Conservation (phyloP, 495 filamentous ascomycete species). For the Hyaloscypha hepaticicola region DNA sequence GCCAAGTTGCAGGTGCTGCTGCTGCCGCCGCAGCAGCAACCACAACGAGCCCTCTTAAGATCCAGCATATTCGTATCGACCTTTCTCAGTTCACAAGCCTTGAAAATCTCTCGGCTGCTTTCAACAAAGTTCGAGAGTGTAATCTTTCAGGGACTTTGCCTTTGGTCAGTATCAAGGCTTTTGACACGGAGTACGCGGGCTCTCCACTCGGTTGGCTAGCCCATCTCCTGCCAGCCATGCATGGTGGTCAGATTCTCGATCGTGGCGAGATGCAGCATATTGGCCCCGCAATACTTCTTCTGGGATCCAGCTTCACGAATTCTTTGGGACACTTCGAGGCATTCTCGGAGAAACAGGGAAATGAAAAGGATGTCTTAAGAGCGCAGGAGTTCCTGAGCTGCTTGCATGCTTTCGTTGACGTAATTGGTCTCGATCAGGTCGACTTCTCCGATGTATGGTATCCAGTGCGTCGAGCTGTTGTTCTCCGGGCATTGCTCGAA, state of each 20-base stretch:
- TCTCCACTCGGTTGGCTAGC: constrained; percentile 1
- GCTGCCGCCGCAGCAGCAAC: background rate
- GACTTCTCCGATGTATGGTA: background rate
- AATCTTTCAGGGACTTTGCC: constrained; percentile 4
- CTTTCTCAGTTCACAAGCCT: constrained; percentile 11
- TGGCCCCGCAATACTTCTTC: constrained; percentile 2
- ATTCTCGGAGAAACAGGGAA: background rate
- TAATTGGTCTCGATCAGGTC: constrained; percentile 6
- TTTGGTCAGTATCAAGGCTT: background rate
- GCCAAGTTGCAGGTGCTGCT: background rate
- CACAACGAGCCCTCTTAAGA: background rate
- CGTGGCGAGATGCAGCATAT: constrained; percentile 1
- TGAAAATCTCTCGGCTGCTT: constrained; percentile 1
- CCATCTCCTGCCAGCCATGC: constrained; percentile 1
- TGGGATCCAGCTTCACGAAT: background rate
- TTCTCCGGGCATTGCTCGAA: constrained; percentile 11
- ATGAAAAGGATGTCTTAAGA: background rate
- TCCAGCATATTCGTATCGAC: background rate
- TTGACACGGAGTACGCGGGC: background rate
- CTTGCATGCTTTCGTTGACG: constrained; percentile 7
- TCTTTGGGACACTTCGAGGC: background rate
- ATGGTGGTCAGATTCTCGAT: background rate
- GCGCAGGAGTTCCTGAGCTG: constrained; percentile 7
- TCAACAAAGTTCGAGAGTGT: constrained; percentile 9
- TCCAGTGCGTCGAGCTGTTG: constrained; percentile 9